Evolutionary conservation across 257 asterid species (phyloP).

Genomic region (Jacaranda copaia): DNA sequence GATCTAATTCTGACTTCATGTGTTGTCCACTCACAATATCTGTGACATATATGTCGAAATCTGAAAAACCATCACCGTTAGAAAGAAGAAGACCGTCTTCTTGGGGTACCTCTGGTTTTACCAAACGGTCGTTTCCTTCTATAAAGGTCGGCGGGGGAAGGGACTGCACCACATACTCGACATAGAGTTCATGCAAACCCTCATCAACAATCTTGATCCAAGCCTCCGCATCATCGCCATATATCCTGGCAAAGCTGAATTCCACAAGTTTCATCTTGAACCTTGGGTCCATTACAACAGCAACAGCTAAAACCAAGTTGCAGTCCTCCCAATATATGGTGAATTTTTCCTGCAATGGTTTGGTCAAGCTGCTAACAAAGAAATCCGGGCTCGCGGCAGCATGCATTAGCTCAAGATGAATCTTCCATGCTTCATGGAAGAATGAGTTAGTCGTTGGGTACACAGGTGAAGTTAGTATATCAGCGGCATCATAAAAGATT

Average conservation of each 20-base stretch:
- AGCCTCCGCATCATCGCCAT: slow-evolving; percentile 49
- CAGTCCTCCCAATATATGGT: slow-evolving; percentile 69
- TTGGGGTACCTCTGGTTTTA: slow-evolving; percentile 44
- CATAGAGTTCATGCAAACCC: slow-evolving; percentile 59
- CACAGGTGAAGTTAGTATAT: slow-evolving; percentile 51
- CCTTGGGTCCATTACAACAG: slow-evolving; percentile 82
- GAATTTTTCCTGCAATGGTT: slow-evolving; percentile 54
- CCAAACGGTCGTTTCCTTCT: slow-evolving; percentile 44
- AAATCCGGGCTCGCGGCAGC: slow-evolving; percentile 53
- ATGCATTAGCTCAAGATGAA: slow-evolving; percentile 59
- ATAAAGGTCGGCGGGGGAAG: slow-evolving; percentile 46
- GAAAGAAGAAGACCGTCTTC: slow-evolving; percentile 47
- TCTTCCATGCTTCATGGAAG: slow-evolving; percentile 64
- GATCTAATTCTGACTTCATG: slow-evolving; percentile 65
- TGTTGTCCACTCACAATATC: slow-evolving; percentile 56
- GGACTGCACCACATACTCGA: slow-evolving; percentile 50
- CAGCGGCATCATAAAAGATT: slow-evolving; percentile 73
- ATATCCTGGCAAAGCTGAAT: slow-evolving; percentile 58
- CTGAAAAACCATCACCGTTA: slow-evolving; percentile 50
- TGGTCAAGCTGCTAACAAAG: slow-evolving; percentile 49
- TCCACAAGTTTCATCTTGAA: slow-evolving; percentile 69
- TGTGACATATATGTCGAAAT: slow-evolving; percentile 58
- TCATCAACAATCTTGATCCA: slow-evolving; percentile 57
- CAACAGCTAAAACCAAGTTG: slow-evolving; percentile 60
- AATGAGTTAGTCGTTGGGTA: slow-evolving; percentile 66